phyloP scores from a whole-genome alignment of 1,139 yeast species.

The Candida buenavistaensis region DNA sequence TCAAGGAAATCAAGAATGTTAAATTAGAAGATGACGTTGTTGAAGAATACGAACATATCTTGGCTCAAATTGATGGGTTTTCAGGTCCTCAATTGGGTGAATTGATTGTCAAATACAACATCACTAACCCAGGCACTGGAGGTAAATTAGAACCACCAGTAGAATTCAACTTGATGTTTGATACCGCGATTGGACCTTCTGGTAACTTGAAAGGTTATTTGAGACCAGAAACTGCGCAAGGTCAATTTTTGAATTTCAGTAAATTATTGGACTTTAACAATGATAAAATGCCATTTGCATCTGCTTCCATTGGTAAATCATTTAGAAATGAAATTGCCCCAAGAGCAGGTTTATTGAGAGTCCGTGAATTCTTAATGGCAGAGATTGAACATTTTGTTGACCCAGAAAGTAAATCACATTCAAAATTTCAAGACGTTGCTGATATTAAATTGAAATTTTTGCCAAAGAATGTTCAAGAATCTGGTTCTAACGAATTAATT shows the following conservation, averaged over 20 bases:
- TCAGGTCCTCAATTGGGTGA: conserved; percentile 93
- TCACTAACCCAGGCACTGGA: conserved; percentile 88
- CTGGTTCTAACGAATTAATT: conserved; percentile 71
- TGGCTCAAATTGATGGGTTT: conserved; percentile 94
- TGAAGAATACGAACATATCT: conserved; percentile 76
- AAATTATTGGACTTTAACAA: conserved; percentile 94
- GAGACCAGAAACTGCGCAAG: conserved; percentile 99
- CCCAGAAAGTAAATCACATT: conserved; percentile 82
- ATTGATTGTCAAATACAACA: conserved; percentile 74
- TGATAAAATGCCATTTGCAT: conserved; percentile 97
- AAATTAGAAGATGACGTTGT: conserved; percentile 81
- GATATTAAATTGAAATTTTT: conserved; percentile 73
- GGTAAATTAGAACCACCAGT: conserved; percentile 85
- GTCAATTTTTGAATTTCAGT: conserved; percentile 94
- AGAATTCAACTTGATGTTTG: conserved; percentile 98
- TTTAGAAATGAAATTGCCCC: conserved; percentile 99
- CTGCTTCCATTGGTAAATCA: conserved; percentile 97
- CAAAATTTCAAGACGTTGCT: conserved; percentile 73
- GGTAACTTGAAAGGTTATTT: conserved; percentile 93
- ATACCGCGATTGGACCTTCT: conserved; percentile 98
- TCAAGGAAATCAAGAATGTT: conserved; percentile 87
- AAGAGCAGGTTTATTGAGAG: conserved; percentile 95
- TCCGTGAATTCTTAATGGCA: conserved; percentile 98
- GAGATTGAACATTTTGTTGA: conserved; percentile 99
- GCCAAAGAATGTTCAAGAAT: conserved; percentile 83